Evolutionary conservation across 192 early-diverging fungal species (phyloP), one percentile per base, ranked within the genome.

Genomic region (Thoreauomyces humboldtii): DNA sequence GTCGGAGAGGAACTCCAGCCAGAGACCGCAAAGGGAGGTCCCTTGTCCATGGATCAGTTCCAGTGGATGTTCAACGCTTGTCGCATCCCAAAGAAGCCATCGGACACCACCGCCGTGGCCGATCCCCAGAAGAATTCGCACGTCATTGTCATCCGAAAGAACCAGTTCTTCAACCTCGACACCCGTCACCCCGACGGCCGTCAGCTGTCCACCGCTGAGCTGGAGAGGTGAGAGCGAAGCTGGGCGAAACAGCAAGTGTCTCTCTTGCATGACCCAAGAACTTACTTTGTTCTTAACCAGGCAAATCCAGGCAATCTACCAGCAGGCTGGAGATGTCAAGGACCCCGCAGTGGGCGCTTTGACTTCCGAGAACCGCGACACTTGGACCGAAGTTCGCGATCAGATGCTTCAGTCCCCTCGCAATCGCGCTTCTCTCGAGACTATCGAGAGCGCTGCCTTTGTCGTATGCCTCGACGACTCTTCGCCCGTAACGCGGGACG

Each of bases 1-100:
- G 86, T 43, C 43, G 84, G 80, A n/a, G 82, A 88, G 45, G 78
- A 82, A 48, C 81, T 96, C 31, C 80, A 87, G 53, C 92, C 92
- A 24, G 96, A 99, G 73, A 87, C 81, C 76, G 84, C 82, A 27
- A 87, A 87, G 62, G 81, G 81, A 33, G 75, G 79, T 14, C 89
- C 95, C 24, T 74, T 99, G 67, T 93, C 91, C 73, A 89, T 88
- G 79, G 75, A 92, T 61, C 91, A 92, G 59, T 96, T 95, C 85
- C 89, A 91, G 75, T 95, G 87, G 77, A 87, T 99, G 91, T 99
- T 99, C 85, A 94, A 97, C 75, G 87, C 92, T 34, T 91, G 89
- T 75, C 91, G 96, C 58, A 87, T 95, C 55, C 95, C 96, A 35
- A 70, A 76, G 63, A 88, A 88, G 72, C 92, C 93, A 4, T 86